A percentile compares a stretch with the other conserved stretches of the same genome.
Evolutionary conservation across 2,329 filamentous ascomycete genomes (phyloP).

Genomic region (Hypocrella siamensis): DNA sequence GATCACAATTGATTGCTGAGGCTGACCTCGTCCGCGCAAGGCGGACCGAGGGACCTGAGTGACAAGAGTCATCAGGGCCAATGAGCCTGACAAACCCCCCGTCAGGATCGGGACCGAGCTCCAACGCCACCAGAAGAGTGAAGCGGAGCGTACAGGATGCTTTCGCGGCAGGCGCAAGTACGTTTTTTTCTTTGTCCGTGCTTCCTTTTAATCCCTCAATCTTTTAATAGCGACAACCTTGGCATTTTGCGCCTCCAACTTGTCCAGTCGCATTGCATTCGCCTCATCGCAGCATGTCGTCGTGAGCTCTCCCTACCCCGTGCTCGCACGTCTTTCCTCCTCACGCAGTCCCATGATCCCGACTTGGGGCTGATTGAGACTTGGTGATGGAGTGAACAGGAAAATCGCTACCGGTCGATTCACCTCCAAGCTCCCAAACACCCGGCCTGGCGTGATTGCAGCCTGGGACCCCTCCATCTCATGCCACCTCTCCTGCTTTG

Average conservation of each 20-base stretch:
- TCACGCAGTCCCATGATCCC: too few species aligned
- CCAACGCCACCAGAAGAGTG: conserved; percentile 25
- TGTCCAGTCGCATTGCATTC: too few species aligned
- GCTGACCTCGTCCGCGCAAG: neutral
- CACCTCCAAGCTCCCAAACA: too few species aligned
- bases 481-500: neutral
- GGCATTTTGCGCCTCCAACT: neutral
- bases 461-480: neutral
- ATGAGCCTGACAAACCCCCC: conserved; percentile 42
- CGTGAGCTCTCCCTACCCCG: too few species aligned
- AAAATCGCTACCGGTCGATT: too few species aligned
- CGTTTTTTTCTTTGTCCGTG: neutral
- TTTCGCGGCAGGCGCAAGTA: conserved; percentile 39
- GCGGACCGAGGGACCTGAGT: too few species aligned
- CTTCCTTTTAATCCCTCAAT: neutral
- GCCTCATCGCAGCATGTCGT: too few species aligned
- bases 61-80: neutral
- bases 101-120: conserved; percentile 32
- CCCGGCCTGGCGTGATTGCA: too few species aligned
- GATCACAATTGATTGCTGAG: neutral
- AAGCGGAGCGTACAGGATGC: conserved; percentile 45
- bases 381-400: too few species aligned
- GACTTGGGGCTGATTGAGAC: too few species aligned
- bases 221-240: conserved; percentile 1
- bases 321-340: too few species aligned